Percentiles rank a stretch among this genome's conserved stretches.
Conservation (phyloP, 1,284 basidiomycete species). For the Heterobasidion occidentale region DNA sequence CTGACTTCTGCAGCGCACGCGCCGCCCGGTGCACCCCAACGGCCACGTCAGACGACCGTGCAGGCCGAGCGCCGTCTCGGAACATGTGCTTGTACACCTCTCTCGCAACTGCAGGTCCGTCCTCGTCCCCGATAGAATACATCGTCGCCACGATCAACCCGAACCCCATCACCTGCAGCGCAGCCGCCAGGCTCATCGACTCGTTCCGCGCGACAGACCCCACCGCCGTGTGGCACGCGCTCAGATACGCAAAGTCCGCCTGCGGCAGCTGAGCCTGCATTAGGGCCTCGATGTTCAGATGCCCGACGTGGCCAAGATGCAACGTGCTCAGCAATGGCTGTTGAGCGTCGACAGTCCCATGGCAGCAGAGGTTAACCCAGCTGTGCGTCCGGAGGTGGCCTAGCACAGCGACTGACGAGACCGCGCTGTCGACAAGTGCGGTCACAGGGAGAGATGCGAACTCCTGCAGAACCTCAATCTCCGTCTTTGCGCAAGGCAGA, state of each 20-base stretch:
- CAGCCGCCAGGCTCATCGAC: background rate
- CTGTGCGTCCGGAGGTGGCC: background rate
- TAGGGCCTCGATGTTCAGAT: background rate
- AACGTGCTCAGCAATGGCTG: background rate
- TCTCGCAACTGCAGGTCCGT: background rate
- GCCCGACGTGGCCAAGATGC: background rate
- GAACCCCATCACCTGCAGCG: background rate
- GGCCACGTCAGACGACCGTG: too few relatives aligned
- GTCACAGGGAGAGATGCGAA: background rate
- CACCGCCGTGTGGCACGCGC: too few relatives aligned
- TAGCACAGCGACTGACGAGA: background rate
- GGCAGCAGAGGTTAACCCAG: background rate
- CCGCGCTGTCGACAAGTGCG: background rate
- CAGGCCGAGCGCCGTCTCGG: too few relatives aligned
- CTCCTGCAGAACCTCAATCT: background rate
- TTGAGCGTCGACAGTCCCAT: background rate
- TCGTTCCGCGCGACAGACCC: too few relatives aligned
- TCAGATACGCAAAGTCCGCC: too few relatives aligned
- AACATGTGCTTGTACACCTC: background rate
- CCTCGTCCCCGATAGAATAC: background rate
- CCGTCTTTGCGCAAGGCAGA: too few relatives aligned
- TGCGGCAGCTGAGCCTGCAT: background rate
- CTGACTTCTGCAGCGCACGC: too few relatives aligned
- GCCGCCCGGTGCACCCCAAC: too few relatives aligned
- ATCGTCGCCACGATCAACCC: background rate